Conservation (phyloP, 768 basidiomycete genomes). For the Amanita pallidorosea region DNA sequence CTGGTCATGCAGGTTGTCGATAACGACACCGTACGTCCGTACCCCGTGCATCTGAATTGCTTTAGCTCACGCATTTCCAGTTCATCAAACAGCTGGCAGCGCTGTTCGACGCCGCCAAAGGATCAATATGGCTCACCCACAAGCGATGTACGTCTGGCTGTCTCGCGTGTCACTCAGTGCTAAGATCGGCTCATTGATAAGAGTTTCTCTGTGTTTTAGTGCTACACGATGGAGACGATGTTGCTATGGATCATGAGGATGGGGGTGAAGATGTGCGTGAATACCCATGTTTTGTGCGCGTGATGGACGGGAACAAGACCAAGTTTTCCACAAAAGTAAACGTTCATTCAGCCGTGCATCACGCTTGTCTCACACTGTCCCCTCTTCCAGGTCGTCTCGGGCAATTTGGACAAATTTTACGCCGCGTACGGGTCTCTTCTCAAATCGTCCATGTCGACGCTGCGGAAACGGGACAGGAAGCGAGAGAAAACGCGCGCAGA, state of each 20-base stretch:
- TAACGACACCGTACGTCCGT: conserved; percentile 36
- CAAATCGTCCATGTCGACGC: conserved; percentile 66
- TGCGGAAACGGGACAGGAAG: conserved; percentile 92
- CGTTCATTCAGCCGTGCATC: neutral
- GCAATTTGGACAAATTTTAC: conserved; percentile 60
- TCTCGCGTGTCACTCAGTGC: conserved; percentile 5
- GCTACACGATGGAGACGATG: conserved; percentile 57
- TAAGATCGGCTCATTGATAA: conserved; percentile 2
- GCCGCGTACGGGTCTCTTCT: conserved; percentile 65
- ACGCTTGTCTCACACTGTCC: neutral
- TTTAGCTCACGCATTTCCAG: conserved; percentile 26
- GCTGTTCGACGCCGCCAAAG: conserved; percentile 64
- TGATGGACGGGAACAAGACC: conserved; percentile 53
- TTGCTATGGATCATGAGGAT: conserved; percentile 33
- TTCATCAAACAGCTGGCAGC: conserved; percentile 59
- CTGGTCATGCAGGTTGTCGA: conserved; percentile 43
- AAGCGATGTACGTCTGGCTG: conserved; percentile 59
- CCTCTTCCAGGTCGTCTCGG: conserved; percentile 38
- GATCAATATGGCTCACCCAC: conserved; percentile 90
- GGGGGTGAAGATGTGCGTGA: conserved; percentile 42
- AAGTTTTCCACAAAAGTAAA: conserved; percentile 71
- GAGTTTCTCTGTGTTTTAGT: conserved; percentile 30
- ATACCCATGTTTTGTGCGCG: conserved; percentile 78
- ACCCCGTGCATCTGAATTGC: neutral
- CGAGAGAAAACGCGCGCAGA: conserved; percentile 76